A percentile compares a stretch with the other conserved stretches of the same genome.
Conservation (phyloP, 345 rosid genomes). For the Xanthoceras sorbifolium region DNA sequence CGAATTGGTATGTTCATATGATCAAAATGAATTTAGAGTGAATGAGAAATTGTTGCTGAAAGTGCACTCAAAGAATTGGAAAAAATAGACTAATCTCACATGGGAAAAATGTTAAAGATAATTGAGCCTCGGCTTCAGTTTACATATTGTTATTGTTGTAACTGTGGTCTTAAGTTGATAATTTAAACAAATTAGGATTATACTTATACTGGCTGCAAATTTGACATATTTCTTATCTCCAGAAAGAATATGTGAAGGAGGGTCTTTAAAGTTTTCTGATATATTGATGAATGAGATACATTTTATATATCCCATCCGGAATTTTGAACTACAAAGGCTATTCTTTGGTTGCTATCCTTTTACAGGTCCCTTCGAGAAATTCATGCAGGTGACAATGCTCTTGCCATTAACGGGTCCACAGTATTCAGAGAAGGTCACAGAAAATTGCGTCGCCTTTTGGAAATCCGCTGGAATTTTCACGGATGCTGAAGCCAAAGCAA, state of each 20-base stretch:
- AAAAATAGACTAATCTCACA: no score
- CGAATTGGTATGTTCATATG: no score
- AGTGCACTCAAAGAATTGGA: no score
- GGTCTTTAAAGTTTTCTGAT: neutral
- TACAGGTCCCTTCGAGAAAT: conserved; percentile 67
- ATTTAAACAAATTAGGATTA: neutral
- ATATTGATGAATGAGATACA: no score
- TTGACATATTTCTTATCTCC: neutral
- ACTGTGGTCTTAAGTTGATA: neutral
- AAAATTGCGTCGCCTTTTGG: conserved; percentile 75
- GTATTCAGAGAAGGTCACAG: conserved; percentile 72
- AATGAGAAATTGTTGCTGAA: no score
- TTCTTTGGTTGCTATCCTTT: neutral
- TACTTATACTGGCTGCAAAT: neutral
- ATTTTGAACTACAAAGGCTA: neutral
- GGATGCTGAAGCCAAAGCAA: conserved; percentile 72
- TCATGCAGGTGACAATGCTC: conserved; percentile 60
- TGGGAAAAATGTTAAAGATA: no score
- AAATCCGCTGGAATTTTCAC: conserved; percentile 68
- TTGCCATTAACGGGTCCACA: conserved; percentile 67
- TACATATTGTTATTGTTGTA: no score
- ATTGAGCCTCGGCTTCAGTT: no score
- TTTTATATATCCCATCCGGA: neutral
- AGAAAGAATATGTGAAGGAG: no score
- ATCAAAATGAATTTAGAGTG: no score